Evolutionary conservation across 495 filamentous ascomycete genomes (phyloP), one percentile per base, ranked within the genome.

Genomic region (Neurospora sp.): DNA sequence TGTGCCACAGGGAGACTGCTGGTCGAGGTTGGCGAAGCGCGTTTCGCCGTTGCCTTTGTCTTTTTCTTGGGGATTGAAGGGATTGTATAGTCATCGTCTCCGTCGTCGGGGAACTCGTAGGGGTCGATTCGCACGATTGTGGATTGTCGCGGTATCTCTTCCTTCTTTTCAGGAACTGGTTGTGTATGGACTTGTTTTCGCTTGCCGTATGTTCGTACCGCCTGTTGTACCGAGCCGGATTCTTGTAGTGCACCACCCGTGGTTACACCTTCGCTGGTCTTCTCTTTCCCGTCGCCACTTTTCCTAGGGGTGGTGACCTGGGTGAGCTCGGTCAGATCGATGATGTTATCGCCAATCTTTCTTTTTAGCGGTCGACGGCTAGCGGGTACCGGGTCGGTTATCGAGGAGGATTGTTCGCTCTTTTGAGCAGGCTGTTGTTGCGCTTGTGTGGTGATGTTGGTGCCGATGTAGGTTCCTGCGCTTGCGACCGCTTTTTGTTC

Each of bases 281-380:
- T 66, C 8, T 27, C 27, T 66, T 18, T 66, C 27, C 54, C 54
- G 31, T 66, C 14, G 27, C 54, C 54, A 7, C 54, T 66, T 66
- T 72, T 76, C 1, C 72, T 73, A 38, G 76, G 76, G 16, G 76
- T 77, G 5, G 77, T 78, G 35, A 77, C 39, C 31, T 78, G 71
- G 2, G 76, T 79, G 7, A 77, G 42, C 31, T 77, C 76, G 46
- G 75, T 71, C 7, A 77, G 44, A 5, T 78, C 77, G 7, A 38
- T 46, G 20, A 69, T 69, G 18, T 39, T 39, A 35, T 70, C 37
- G 9, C 66, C 38, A 4, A 42, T 31, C n/a, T 42, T 73, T n/a
- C 71, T 20, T 38, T 62, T 73, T 39, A 23, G 74, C 9, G 66
- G 2, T 44, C 48, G 74, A 7, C 69, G 70, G 59, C 38, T 78